Evolutionary conservation across 495 filamentous ascomycete species (phyloP).

Genomic region (Aspergillus asperescens): DNA sequence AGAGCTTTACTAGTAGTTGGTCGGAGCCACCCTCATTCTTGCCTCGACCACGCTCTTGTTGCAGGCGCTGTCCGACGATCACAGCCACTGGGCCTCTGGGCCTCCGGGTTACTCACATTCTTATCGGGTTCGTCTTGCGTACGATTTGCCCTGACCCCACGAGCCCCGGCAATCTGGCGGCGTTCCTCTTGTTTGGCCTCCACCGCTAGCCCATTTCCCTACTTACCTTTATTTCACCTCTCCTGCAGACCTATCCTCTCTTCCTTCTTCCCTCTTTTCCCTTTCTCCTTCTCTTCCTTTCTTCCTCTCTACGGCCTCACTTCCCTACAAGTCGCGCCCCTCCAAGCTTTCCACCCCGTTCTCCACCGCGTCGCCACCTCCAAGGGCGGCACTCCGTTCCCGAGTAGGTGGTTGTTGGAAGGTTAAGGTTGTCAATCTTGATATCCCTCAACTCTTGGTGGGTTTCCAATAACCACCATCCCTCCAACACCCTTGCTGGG

Average conservation of each 20-base stretch:
- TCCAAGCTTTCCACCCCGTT: not conserved
- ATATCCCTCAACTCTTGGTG: conserved; percentile 16
- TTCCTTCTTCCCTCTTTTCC: conserved; percentile 22
- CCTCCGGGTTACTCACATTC: conserved; percentile 12
- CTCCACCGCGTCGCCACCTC: conserved; percentile 6
- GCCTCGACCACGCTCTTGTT: not conserved
- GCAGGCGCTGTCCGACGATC: conserved; percentile 2
- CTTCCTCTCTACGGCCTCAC: not conserved
- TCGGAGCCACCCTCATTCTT: not conserved
- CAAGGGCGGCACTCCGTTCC: conserved; percentile 6
- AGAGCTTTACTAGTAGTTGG: conserved; percentile 4
- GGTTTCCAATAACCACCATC: conserved; percentile 15
- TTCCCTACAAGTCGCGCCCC: not conserved
- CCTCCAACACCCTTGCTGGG: conserved; percentile 24
- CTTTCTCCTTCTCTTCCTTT: conserved; percentile 13
- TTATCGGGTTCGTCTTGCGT: conserved; percentile 13
- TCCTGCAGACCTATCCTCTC: conserved; percentile 18
- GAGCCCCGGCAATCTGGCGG: conserved; percentile 10
- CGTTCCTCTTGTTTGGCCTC: conserved; percentile 21
- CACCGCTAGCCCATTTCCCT: conserved; percentile 12
- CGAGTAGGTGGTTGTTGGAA: conserved; percentile 16
- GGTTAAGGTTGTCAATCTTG: conserved; percentile 19
- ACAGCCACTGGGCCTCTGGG: conserved; percentile 4
- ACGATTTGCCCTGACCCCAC: conserved; percentile 17
- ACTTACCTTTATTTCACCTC: conserved; percentile 17